Base-by-base conservation (phyloP, 1,284 basidiomycete species). In the Singerocomus rubriflavus region DNA sequence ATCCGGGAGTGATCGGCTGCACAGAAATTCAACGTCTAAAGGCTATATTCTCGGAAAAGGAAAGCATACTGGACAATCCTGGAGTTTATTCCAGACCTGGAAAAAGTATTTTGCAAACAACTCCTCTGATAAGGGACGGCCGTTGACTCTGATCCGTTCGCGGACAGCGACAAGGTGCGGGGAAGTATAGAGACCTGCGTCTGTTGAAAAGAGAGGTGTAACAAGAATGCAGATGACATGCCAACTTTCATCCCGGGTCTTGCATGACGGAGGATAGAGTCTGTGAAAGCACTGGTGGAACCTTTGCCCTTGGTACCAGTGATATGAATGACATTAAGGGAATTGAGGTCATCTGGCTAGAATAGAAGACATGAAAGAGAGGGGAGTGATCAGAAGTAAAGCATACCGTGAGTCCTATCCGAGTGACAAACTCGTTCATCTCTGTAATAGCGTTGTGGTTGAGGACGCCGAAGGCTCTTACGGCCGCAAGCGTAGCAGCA, bases 291-390 rank as follows among this genome's bases (percentile, higher is more conserved):
- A 51, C 91, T 93, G 0, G 97, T 97, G 4, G 94, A 98, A 4
- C 97, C 97, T 69, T 99, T 99, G 40, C 97, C 97, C 72, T 99
- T 99, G 5, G 97, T 99, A 3, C 97, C 97, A 12, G 97, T 96
- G 63, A 99, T 87, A 73, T 99, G 97, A 31, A 99, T 82, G 49
- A 95, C 93, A 69, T 98, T 97, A 55, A 99, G 77, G 42, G 73
- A 72, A 68, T 99, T 95, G 46, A 99, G 90, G 82, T 92, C 93
- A 48, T 51, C 57, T 25, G 51, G 53, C 67, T 70, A 29, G 9
- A 33, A 36, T 10, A 25, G 16, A 33, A 43, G 9, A 32, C 7
- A 55, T 54, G 38, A 53, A 35, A 51, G 44, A 40, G 47, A 53
- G 36, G 47, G 51, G 50, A 44, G 29, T 13, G 39, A 40, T 13